phyloP scores from a whole-genome alignment of 2,329 filamentous ascomycete genomes.

The Fusarium sp. region DNA sequence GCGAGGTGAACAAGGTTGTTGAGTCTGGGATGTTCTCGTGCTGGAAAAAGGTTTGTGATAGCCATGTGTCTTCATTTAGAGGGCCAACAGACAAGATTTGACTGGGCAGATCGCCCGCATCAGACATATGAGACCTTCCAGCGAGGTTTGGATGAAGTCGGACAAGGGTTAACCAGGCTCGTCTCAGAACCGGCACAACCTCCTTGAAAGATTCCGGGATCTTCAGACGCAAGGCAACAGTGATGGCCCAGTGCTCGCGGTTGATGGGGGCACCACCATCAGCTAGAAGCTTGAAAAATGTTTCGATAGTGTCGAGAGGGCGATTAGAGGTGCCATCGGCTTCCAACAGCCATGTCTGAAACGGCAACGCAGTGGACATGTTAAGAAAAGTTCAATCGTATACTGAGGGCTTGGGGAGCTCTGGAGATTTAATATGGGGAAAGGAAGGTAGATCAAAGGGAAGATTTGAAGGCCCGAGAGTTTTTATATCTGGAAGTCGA shows the following conservation, averaged over 20 bases:
- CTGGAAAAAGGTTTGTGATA: constrained; percentile 15
- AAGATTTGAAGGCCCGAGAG: neutral
- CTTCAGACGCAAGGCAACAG: constrained; percentile 25
- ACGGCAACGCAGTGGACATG: neutral
- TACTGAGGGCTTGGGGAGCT: neutral
- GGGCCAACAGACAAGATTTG: constrained; percentile 1
- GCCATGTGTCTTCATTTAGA: constrained; percentile 12
- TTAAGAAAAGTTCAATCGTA: neutral
- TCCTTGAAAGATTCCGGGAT: constrained; percentile 37
- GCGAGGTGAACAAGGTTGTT: neutral
- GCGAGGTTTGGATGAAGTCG: constrained; percentile 32
- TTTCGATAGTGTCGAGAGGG: constrained; percentile 37
- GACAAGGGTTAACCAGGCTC: constrained; percentile 31
- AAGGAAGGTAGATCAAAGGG: neutral
- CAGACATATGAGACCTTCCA: neutral
- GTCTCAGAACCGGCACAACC: constrained; percentile 24
- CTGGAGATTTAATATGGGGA: neutral
- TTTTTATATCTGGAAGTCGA: neutral
- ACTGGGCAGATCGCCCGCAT: neutral
- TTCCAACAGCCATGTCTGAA: neutral
- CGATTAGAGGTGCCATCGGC: constrained; percentile 7
- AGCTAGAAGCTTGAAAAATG: constrained; percentile 47
- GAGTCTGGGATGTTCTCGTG: neutral
- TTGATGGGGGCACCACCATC: constrained; percentile 41
- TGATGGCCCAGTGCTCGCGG: constrained; percentile 50